These are phyloP conservation scores for Akanthomyces dipterigenus DNA, from an alignment of 2,329 filamentous ascomycete genomes.

Conservation along the genomic window DNA sequence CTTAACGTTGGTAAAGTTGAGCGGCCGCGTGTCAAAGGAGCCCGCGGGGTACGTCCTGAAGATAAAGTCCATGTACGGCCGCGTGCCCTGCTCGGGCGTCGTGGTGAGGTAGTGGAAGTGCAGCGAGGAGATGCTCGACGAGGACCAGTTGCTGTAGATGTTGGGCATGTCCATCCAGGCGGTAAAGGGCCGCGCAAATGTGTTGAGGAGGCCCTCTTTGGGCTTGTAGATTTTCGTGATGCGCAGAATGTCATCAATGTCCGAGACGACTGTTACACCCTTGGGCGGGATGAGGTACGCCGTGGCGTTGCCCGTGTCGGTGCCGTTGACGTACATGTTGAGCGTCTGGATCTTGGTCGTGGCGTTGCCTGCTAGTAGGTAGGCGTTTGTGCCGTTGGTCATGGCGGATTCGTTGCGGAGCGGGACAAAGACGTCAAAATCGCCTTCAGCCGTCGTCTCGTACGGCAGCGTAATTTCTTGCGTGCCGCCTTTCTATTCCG, in stretches of 20 bases:
- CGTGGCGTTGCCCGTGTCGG: constrained; percentile 63
- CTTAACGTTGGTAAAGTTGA: constrained; percentile 42
- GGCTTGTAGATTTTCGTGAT: constrained; percentile 75
- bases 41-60: constrained; percentile 72
- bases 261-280: constrained; percentile 66
- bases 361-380: constrained; percentile 55
- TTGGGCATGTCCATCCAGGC: constrained; percentile 75
- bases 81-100: constrained; percentile 68
- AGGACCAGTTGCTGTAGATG: constrained; percentile 69
- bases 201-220: constrained; percentile 67
- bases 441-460: constrained; percentile 59
- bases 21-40: constrained; percentile 68
- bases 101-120: constrained; percentile 82
- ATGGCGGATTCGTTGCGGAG: constrained; percentile 28
- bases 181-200: constrained; percentile 63
- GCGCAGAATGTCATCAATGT: constrained; percentile 76
- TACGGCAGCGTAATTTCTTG: constrained; percentile 60
- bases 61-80: constrained; percentile 76
- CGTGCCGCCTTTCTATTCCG: constrained; percentile 41
- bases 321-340: constrained; percentile 60
- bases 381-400: constrained; percentile 24
- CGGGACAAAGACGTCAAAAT: constrained; percentile 65
- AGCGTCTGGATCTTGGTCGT: constrained; percentile 60
- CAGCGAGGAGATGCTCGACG: constrained; percentile 45
- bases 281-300: constrained; percentile 66